Evolutionary conservation across 2,329 filamentous ascomycete genomes (phyloP), one percentile per base, ranked within the genome.

Genomic region (Aspergillus sp.): DNA sequence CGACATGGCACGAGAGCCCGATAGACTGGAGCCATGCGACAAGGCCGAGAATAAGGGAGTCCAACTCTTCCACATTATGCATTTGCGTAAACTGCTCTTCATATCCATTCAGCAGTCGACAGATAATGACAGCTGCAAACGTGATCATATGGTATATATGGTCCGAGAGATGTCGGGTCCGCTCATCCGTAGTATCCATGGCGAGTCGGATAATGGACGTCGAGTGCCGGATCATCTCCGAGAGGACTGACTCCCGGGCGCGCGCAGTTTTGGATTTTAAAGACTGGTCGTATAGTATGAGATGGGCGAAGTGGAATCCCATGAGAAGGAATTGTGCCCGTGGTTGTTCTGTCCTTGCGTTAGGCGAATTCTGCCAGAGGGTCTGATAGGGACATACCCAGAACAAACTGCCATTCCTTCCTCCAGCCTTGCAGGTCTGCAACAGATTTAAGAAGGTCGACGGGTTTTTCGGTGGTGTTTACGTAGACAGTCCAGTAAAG

Each of bases 141-240:
- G 73, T 75, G 45, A 77, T 73, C 64, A 77, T 74, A 52, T 77
- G 75, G 52, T 77, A 78, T 17, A 77, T 75, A 46, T 77, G 75
- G 50, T 78, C 75, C 3, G 68, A 76, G 4, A 77, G 58, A 56
- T 78, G 74, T 13, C 68, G 66, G 1, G 74, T 77, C 2, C 73
- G 69, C 19, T 76, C 71, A 44, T 78, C 75, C 1, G 71, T 63
- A 2, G 73, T 75, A 11, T 74, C 70, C 56, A 77, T 76, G 2
- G 73, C 73, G 2, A 76, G 54, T 14, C 69, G 67, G 14, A 77
- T 67, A 45, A 76, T 76, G 2, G 61, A 51, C 14, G 62, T 70
- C 1, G 73, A 73, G 16, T 74, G 65, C 10, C 67, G 64, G 13
- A 76, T 62, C 72, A 78, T 77, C 53, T 77, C 73, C 0, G 64